A percentile compares a stretch with the other conserved stretches of the same genome.
These are phyloP conservation scores for Candida ponderosae DNA, from an alignment of 805 yeast species.

Conservation along the genomic window DNA sequence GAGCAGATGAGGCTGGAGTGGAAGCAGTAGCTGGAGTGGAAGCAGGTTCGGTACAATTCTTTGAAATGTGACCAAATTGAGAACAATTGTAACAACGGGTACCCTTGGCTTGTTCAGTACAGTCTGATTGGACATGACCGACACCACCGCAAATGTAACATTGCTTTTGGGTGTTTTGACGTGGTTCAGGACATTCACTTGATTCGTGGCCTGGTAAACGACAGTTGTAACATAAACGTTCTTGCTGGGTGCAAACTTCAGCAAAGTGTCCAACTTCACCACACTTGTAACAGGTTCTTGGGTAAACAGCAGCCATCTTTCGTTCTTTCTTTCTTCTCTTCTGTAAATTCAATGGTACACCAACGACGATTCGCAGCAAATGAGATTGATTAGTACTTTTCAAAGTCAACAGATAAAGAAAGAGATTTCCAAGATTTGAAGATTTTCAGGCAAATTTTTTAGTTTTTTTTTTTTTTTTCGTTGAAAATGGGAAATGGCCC, in stretches of 20 bases:
- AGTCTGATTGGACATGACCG: conserved; percentile 85
- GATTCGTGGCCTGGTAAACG: conserved; percentile 87
- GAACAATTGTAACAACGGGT: conserved; percentile 78
- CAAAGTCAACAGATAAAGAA: too few relatives aligned
- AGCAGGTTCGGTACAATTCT: conserved; percentile 55
- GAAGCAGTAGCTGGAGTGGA: conserved; percentile 7
- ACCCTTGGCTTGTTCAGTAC: conserved; percentile 48
- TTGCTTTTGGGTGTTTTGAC: conserved; percentile 76
- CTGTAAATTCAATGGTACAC: not conserved
- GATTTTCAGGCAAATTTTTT: conserved; percentile 1
- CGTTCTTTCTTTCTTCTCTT: not conserved
- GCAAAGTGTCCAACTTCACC: conserved; percentile 91
- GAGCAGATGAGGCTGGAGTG: conserved; percentile 9
- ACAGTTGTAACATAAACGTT: conserved; percentile 89
- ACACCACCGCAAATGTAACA: conserved; percentile 90
- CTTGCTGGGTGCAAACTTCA: conserved; percentile 76
- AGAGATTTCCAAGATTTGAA: conserved; percentile 3
- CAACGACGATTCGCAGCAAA: not conserved
- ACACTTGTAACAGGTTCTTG: conserved; percentile 85
- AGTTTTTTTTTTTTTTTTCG: conserved; percentile 1
- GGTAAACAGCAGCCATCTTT: conserved; percentile 29
- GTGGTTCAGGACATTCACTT: conserved; percentile 81
- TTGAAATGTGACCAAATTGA: conserved; percentile 75
- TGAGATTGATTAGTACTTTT: too few relatives aligned
- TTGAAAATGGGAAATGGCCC: too few relatives aligned